Evolutionary conservation across 2,329 filamentous ascomycete species (phyloP).

Genomic region (Incumbomyces delicatus): DNA sequence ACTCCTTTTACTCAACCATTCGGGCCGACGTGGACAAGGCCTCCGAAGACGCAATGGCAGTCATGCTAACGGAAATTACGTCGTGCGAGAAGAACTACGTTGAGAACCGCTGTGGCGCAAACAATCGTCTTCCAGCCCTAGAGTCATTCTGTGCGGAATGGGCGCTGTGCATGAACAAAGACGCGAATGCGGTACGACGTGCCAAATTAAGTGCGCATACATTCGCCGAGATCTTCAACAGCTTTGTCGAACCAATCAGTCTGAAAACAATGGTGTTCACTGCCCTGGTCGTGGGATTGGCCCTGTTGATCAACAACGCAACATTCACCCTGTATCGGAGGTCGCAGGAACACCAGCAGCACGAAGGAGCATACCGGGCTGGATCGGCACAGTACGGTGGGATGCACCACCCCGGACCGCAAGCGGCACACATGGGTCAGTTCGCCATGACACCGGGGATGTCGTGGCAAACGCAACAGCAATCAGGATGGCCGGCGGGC

Average conservation of each 20-base stretch:
- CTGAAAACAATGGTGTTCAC: conserved; percentile 58
- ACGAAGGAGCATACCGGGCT: conserved; percentile 10
- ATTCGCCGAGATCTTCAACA: conserved; percentile 86
- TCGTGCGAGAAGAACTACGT: conserved; percentile 64
- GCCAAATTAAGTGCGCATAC: conserved; percentile 77
- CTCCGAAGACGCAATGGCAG: conserved; percentile 56
- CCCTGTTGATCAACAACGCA: conserved; percentile 18
- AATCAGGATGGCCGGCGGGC: conserved; percentile 15
- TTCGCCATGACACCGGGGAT: conserved; percentile 11
- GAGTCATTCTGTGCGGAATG: conserved; percentile 65
- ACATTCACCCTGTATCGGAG: conserved; percentile 19
- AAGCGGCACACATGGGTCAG: conserved; percentile 10
- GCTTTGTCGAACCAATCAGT: conserved; percentile 82
- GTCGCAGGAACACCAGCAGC: conserved; percentile 16
- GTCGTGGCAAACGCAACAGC: conserved; percentile 12
- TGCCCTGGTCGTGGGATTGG: conserved; percentile 16
- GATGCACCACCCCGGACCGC: conserved; percentile 12
- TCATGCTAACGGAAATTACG: conserved; percentile 62
- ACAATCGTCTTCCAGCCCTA: conserved; percentile 61
- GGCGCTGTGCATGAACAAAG: conserved; percentile 78
- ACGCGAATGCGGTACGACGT: conserved; percentile 66
- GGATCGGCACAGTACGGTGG: conserved; percentile 13
- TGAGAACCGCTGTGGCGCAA: conserved; percentile 63
- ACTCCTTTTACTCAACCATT: conserved; percentile 59
- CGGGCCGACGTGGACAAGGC: conserved; percentile 66